Evolutionary conservation across 2,329 filamentous ascomycete species (phyloP), one percentile per base, ranked within the genome.

Genomic region (Hymenoscyphus albidus): DNA sequence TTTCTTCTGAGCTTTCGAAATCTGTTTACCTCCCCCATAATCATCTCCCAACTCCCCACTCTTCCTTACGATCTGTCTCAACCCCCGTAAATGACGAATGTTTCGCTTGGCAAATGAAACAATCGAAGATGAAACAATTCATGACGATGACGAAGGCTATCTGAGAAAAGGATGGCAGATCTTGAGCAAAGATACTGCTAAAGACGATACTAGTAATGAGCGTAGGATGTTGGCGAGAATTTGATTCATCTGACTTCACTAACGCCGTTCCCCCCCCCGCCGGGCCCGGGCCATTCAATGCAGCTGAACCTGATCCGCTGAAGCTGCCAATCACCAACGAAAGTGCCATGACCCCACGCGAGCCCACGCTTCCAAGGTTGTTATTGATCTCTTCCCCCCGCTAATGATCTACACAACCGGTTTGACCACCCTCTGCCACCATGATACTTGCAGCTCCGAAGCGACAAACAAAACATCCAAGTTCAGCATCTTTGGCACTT

Each of bases 391-490:
- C 42, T n/a, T 22, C 18, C n/a, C 35, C 44, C 44, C 44, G 44
- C 44, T 51, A 22, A 10, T 51, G n/a, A 18, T 51, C 44, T 22
- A 10, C 44, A 22, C 39, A 51, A 55, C 48, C 38, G 16, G 59
- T 61, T 39, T 40, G 31, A 59, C 18, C 18, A 57, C 12, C 32
- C 40, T 32, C 32, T 59, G 16, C 27, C 59, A 61, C 42, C 44
- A 54, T 61, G 59, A 51, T 35, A 35, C 35, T 35, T 35, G 35
- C 22, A 27, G n/a, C 58, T 13, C 9, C n/a, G 22, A 27, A 31
- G n/a, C 39, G 12, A 42, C 58, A 44, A 59, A 59, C 58, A 59
- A 27, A 16, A 58, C 56, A 58, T 58, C 32, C 12, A 38, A 13
- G 10, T 39, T 40, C 35, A 31, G 18, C 18, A 12, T 42, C 14